Evolutionary conservation across 768 basidiomycete species (phyloP).

Genomic region (Lyophyllum atratum): DNA sequence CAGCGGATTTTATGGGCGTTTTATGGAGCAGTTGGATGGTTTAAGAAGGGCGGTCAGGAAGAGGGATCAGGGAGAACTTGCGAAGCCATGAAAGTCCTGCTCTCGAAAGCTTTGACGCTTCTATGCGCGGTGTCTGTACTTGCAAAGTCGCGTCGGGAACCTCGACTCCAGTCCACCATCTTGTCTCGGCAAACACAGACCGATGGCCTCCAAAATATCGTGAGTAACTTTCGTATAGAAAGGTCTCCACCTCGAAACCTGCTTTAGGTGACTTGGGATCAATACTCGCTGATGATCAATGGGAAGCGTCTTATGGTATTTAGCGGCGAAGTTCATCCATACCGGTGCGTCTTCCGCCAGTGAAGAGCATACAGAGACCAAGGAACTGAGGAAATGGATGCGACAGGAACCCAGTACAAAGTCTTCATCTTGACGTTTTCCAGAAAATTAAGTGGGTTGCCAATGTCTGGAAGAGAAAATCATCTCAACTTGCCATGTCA

Average conservation of each 20-base stretch:
- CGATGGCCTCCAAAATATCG: conserved; percentile 34
- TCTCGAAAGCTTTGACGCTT: conserved; percentile 22
- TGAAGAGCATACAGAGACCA: neutral
- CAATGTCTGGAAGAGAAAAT: neutral
- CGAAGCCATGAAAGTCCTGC: conserved; percentile 21
- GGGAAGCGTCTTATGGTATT: conserved; percentile 42
- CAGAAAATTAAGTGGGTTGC: conserved; percentile 43
- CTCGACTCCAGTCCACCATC: neutral
- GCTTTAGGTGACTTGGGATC: conserved; percentile 44
- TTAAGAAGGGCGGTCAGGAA: conserved; percentile 10
- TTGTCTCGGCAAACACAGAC: conserved; percentile 23
- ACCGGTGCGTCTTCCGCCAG: conserved; percentile 28
- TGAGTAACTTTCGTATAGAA: conserved; percentile 8
- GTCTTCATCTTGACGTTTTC: conserved; percentile 43
- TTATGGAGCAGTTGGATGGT: neutral
- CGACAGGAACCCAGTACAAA: conserved; percentile 40
- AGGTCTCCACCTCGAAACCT: neutral
- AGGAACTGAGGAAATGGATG: neutral
- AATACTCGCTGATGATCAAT: conserved; percentile 44
- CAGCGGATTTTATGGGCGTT: conserved; percentile 7
- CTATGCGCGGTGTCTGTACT: conserved; percentile 22
- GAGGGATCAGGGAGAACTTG: conserved; percentile 1
- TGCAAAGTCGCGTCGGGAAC: conserved; percentile 17
- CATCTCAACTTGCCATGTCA: conserved; percentile 9
- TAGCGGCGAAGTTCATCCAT: conserved; percentile 46